phyloP scores from a whole-genome alignment of 306 rosid species.

The Hippophae gyantsensis region DNA sequence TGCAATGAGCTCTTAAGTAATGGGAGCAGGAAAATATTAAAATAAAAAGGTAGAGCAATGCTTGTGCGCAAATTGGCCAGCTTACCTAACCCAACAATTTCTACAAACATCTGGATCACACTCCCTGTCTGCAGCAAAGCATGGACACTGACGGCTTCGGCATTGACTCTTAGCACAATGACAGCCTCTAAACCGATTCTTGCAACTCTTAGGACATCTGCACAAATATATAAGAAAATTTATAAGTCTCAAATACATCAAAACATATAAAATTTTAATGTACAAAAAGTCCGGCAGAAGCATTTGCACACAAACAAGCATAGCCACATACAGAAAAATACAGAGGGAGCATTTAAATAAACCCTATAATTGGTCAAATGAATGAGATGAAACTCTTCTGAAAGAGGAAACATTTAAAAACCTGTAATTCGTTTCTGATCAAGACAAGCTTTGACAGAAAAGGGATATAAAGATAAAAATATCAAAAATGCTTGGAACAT shows the following conservation, averaged over 20 bases:
- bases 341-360: constrained; percentile 15
- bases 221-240: not conserved
- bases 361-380: constrained; percentile 12
- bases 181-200: constrained; percentile 90
- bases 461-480: too few species aligned
- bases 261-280: not conserved
- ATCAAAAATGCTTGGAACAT: too few species aligned
- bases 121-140: constrained; percentile 99
- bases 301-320: too few species aligned
- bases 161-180: constrained; percentile 99
- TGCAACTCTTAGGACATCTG: constrained; percentile 91
- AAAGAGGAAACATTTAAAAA: not conserved
- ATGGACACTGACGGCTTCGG: constrained; percentile 94
- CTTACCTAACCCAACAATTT: constrained; percentile 98
- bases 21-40: too few species aligned
- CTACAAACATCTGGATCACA: constrained; percentile 98
- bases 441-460: too few species aligned
- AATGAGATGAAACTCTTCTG: not conserved
- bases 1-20: too few species aligned
- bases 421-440: too few species aligned
- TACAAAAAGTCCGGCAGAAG: too few species aligned
- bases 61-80: not conserved
- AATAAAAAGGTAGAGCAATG: too few species aligned
- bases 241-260: too few species aligned
- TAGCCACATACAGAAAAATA: not conserved